Evolutionary conservation across 495 filamentous ascomycete species (phyloP).

Genomic region (Cairneyella variabilis): DNA sequence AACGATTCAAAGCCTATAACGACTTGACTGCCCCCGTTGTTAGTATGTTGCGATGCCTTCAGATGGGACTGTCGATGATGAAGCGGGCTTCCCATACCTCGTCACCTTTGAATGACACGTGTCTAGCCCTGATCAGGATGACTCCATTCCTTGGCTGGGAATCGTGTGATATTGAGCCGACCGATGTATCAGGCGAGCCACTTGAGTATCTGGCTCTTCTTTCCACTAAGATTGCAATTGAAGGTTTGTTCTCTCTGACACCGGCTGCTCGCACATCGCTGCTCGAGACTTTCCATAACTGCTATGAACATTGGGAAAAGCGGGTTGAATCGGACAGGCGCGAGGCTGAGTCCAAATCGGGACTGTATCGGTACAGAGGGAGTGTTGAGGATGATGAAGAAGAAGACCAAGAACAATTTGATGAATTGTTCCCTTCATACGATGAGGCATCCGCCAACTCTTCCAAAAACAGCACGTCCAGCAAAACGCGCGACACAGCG

Average conservation of each 20-base stretch:
- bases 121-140: constrained; percentile 29
- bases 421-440: constrained; percentile 76
- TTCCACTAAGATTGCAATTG: constrained; percentile 35
- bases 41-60: constrained; percentile 77
- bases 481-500: constrained; percentile 40
- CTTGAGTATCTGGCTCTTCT: constrained; percentile 43
- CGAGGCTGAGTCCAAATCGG: constrained; percentile 62
- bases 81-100: constrained; percentile 30
- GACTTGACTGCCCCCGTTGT: constrained; percentile 77
- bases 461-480: constrained; percentile 9
- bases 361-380: constrained; percentile 78
- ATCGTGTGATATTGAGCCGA: constrained; percentile 18
- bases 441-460: constrained; percentile 36
- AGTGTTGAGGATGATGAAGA: constrained; percentile 69
- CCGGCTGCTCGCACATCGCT: constrained; percentile 30
- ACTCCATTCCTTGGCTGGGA: constrained; percentile 64
- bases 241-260: constrained; percentile 36
- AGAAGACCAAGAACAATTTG: constrained; percentile 70
- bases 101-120: constrained; percentile 19
- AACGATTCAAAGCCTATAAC: constrained; percentile 70
- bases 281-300: constrained; percentile 55
- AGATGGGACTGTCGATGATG: constrained; percentile 66
- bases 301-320: constrained; percentile 75
- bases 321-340: constrained; percentile 70
- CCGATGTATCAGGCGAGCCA: constrained; percentile 34